Percentiles rank a stretch among this genome's conserved stretches.
These are phyloP conservation scores for Takashimella tepidaria DNA, from an alignment of 1,284 basidiomycete species.

Conservation along the genomic window DNA sequence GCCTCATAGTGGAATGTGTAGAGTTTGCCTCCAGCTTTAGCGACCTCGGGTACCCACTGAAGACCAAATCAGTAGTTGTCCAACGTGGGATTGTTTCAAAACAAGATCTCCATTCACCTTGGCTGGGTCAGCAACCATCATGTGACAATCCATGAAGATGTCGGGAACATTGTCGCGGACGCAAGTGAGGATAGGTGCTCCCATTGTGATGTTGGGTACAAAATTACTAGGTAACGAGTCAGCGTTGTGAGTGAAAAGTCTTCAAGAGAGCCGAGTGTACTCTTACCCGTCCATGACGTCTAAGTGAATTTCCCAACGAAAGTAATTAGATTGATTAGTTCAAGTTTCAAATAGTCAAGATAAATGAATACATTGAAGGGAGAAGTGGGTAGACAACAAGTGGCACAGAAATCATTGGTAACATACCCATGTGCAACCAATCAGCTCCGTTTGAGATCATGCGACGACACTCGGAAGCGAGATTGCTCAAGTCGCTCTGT, in stretches of 20 bases:
- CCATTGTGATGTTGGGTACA: slow-evolving; percentile 97
- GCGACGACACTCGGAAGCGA: slow-evolving; percentile 82
- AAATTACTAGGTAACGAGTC: slow-evolving; percentile 61
- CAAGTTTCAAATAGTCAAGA: no score
- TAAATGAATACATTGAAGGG: no score
- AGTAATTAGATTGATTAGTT: no score
- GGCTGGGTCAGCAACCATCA: slow-evolving; percentile 97
- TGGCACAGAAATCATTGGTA: no score
- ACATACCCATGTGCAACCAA: slow-evolving; percentile 92
- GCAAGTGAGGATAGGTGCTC: slow-evolving; percentile 80
- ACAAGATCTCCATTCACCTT: slow-evolving; percentile 58
- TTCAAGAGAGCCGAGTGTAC: not conserved
- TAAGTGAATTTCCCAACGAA: no score
- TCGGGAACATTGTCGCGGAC: slow-evolving; percentile 85
- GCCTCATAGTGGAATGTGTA: slow-evolving; percentile 99
- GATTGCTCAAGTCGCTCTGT: slow-evolving; percentile 82
- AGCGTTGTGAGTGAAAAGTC: not conserved
- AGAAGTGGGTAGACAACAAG: slow-evolving; percentile 7
- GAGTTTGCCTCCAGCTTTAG: slow-evolving; percentile 85
- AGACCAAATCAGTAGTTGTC: no score
- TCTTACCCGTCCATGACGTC: slow-evolving; percentile 93
- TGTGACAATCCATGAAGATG: slow-evolving; percentile 99
- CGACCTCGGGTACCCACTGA: slow-evolving; percentile 94
- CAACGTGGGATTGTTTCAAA: no score
- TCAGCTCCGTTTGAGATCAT: slow-evolving; percentile 89